Base-by-base conservation (phyloP, 306 rosid species). In the Quercus wislizeni region DNA sequence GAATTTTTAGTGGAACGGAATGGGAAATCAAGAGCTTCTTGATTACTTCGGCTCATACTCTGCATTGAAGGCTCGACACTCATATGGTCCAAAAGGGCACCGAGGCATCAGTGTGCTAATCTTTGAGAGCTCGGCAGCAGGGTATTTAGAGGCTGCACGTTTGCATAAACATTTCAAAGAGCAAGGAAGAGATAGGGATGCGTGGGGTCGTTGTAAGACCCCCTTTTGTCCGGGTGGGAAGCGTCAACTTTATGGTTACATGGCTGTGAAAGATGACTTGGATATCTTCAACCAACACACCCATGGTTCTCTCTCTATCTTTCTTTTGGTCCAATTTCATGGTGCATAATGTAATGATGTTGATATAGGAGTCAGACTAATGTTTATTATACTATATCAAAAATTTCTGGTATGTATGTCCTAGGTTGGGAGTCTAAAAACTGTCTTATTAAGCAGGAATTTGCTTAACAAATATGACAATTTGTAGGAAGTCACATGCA, bases 21-120 rank as follows among this genome's bases (percentile, higher is more conserved):
- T 87, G 90, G 90, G 90, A 51, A 87, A 77, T 35, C 86, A 84
- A 76, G 88, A 87, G 57, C 88, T 87, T 56, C 85, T 84, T 76
- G 86, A 82, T 82, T 84, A 73, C 84, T 87, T 87, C 77, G 20
- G 71, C 2, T 75, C 49, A 23, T 87, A 84, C 79, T 84, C 86
- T 49, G 86, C 88, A 20, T 6, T 69, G n/a, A 87, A 82, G 84
- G 90, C 90, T 82, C 75, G 85, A 13, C 88, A 87, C 38, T 74
- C 90, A 9, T 84, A 87, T 77, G 86, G 88, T 79, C 88, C 90
- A 38, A 84, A 64, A 56, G 90, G 90, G 59, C 90, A 87, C 51
- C 76, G 84, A 19, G 90, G 90, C 67, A 84, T 84, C 74, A 56
- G 90, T 70, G 83, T 79, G 57, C 62, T 87, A 21, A 74, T 84